Percentiles rank a stretch among this genome's conserved stretches.
Conservation (phyloP, 495 filamentous ascomycete species). For the Letharia columbiana region DNA sequence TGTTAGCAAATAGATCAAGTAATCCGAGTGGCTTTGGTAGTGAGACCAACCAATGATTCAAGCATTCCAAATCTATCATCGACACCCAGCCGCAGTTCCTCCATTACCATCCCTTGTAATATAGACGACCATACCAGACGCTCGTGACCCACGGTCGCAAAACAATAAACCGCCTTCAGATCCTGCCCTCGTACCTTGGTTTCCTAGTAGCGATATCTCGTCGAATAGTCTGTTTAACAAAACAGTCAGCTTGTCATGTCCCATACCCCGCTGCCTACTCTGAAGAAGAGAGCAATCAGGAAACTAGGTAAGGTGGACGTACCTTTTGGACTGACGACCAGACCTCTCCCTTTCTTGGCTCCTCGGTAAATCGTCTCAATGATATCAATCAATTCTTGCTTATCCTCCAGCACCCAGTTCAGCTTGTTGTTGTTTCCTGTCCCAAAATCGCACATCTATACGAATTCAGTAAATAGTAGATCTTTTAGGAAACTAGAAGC, state of each 20-base stretch:
- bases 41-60: constrained; percentile 18
- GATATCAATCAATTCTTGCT: constrained; percentile 98
- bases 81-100: background rate
- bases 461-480: background rate
- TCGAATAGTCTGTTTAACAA: constrained; percentile 53
- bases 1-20: constrained; percentile 4
- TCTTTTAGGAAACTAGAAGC: background rate
- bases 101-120: background rate
- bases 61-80: background rate
- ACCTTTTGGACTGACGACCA: constrained; percentile 90
- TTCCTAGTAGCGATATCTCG: constrained; percentile 64
- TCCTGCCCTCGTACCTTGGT: background rate
- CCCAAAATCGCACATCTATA: constrained; percentile 63
- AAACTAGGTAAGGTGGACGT: background rate
- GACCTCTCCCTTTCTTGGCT: constrained; percentile 90
- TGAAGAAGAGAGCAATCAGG: background rate
- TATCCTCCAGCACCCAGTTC: constrained; percentile 96
- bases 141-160: background rate
- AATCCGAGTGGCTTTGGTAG: background rate
- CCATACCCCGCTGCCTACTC: background rate
- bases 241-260: background rate
- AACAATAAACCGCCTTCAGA: background rate
- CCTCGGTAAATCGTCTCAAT: constrained; percentile 96
- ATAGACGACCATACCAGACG: background rate
- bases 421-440: constrained; percentile 98